Evolutionary conservation across 1,284 basidiomycete species (phyloP), one percentile per base, ranked within the genome.

Genomic region (Ganoderma lingzhi): DNA sequence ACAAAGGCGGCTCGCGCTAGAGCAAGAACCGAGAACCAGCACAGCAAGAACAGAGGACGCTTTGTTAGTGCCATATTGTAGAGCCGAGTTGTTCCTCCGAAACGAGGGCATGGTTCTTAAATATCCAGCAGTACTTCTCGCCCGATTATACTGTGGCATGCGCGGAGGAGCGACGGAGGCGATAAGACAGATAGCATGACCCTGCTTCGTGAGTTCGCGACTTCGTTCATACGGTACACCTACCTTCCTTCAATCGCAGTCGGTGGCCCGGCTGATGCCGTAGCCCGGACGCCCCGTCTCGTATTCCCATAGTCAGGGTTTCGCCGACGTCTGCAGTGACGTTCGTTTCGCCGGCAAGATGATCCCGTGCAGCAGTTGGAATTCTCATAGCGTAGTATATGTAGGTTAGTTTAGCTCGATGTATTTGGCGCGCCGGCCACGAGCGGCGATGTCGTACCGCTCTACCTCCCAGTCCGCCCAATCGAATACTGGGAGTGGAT

Each of bases 401-500:
- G 15, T 59, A 39, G 5, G n/a, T 39, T 10, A 39, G 19, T 23
- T 4, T 39, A 17, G 56, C 10, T 39, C 35, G 17, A 15, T 10
- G 32, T 39, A 14, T 59, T 17, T 32, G n/a, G 35, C 56, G 56
- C 9, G 35, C 3, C 19, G 35, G 17, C n/a, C 32, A 5, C 35
- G 35, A 35, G 35, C n/a, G 35, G 15, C 35, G 56, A 59, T 59
- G 35, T 17, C 19, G 35, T 59, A 59, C 19, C 56, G 56, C 56
- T 59, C 56, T 3, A 37, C 77, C 73, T 82, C 80, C 78, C 76
- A 78, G 10, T 75, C 71, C 3, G 84, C 86, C 92, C 90, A 93
- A 64, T 86, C 77, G 75, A 94, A 93, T n/a, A 93, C 82, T 5
- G 93, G 93, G 9, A 95, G 80, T 1, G 92, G 89, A 75, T 95